Evolutionary conservation across 306 rosid species (phyloP).

Genomic region (Potentilla sterilis): DNA sequence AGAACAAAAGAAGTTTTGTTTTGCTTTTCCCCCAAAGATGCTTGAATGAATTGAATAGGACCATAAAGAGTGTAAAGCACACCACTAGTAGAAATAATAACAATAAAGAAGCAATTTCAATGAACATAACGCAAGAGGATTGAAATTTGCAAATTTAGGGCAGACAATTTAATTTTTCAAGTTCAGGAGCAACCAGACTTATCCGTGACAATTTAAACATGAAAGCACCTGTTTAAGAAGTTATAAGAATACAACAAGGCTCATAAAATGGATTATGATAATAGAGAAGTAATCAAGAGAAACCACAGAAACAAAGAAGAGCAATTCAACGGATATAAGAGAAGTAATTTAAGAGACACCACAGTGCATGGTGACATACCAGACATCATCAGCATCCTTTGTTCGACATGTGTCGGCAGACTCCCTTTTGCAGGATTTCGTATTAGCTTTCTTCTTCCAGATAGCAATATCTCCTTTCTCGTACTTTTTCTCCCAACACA

Average conservation of each 20-base stretch:
- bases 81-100: not conserved
- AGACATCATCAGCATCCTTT: conserved; percentile 70
- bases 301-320: not conserved
- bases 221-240: not conserved
- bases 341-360: not conserved
- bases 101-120: not conserved
- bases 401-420: conserved; percentile 45
- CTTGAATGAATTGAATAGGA: conserved; percentile 2
- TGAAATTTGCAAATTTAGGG: not conserved
- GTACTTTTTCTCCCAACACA: conserved; percentile 97
- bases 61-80: not conserved
- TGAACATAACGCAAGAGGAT: not conserved
- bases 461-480: conserved; percentile 97
- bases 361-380: conserved; percentile 48
- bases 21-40: not conserved
- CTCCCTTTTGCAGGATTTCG: conserved; percentile 62
- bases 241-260: not conserved
- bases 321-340: not conserved
- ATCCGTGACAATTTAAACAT: not conserved
- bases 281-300: not conserved
- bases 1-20: not conserved
- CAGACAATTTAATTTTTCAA: not conserved
- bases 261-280: not conserved
- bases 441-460: conserved; percentile 68
- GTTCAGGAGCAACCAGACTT: not conserved